These are phyloP conservation scores for Yarrowia yakushimensis DNA, from an alignment of 805 yeast species.

Conservation along the genomic window DNA sequence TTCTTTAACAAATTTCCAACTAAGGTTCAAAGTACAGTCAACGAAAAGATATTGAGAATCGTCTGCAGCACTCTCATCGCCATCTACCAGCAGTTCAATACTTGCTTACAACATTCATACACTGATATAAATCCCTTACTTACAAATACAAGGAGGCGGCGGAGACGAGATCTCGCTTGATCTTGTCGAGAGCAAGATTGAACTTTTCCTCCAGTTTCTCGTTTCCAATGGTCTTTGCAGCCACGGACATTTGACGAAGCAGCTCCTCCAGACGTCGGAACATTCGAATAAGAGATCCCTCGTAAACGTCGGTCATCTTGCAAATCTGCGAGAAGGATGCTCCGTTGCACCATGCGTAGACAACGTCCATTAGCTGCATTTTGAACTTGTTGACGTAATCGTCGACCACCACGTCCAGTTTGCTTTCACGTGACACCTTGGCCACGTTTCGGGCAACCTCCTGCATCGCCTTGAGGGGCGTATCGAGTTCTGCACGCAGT, in stretches of 20 bases:
- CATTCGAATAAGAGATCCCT: constrained; percentile 92
- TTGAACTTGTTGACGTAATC: constrained; percentile 91
- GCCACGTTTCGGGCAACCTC: constrained; percentile 92
- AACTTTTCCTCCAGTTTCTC: constrained; percentile 79
- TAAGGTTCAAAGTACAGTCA: too few species aligned
- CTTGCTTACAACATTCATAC: neutral
- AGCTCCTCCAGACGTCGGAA: constrained; percentile 93
- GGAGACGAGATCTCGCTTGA: constrained; percentile 93
- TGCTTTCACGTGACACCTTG: constrained; percentile 81
- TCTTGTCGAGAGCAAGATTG: constrained; percentile 78
- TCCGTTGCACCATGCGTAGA: constrained; percentile 94
- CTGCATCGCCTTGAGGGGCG: constrained; percentile 81
- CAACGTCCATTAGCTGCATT: constrained; percentile 95
- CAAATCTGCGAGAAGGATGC: constrained; percentile 95
- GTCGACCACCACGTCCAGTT: constrained; percentile 83
- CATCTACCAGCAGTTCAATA: too few species aligned
- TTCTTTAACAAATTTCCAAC: too few species aligned
- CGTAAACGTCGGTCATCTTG: constrained; percentile 98
- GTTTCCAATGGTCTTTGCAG: constrained; percentile 94
- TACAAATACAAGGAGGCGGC: constrained; percentile 86
- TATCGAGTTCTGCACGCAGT: constrained; percentile 84
- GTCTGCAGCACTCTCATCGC: too few species aligned
- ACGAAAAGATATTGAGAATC: too few species aligned
- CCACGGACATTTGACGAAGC: constrained; percentile 81
- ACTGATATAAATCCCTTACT: neutral